A percentile compares a stretch with the other conserved stretches of the same genome.
phyloP scores from a whole-genome alignment of 2,329 filamentous ascomycete species.

The Calonectria naviculata region DNA sequence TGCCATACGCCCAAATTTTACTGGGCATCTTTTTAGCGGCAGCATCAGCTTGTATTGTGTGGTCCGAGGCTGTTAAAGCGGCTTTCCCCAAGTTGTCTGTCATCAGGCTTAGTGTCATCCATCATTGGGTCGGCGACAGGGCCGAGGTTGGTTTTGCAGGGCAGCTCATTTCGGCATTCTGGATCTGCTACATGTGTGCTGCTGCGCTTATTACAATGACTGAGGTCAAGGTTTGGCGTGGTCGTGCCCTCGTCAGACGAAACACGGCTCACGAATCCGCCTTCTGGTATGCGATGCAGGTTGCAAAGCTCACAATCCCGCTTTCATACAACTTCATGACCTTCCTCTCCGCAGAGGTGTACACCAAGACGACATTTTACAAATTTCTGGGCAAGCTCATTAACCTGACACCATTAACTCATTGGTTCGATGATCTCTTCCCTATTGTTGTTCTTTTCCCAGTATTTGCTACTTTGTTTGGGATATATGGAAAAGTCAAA shows the following conservation, averaged over 20 bases:
- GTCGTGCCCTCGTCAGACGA: conserved; percentile 86
- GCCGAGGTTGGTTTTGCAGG: conserved; percentile 87
- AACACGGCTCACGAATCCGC: conserved; percentile 95
- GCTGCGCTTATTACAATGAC: conserved; percentile 89
- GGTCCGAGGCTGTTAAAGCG: conserved; percentile 93
- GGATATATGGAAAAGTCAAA: conserved; percentile 85
- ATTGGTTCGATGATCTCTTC: conserved; percentile 89
- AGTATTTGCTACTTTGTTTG: conserved; percentile 87
- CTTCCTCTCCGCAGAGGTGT: conserved; percentile 80
- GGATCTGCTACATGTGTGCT: conserved; percentile 97
- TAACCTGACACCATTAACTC: conserved; percentile 83
- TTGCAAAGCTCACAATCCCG: conserved; percentile 92
- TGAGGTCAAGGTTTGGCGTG: conserved; percentile 97
- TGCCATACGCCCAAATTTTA: conserved; percentile 75
- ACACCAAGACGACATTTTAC: conserved; percentile 85
- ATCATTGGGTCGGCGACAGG: conserved; percentile 77
- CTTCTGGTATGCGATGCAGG: conserved; percentile 95
- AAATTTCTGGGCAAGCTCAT: conserved; percentile 86
- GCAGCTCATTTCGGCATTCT: conserved; percentile 84
- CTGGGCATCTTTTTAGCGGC: conserved; percentile 76
- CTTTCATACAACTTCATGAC: conserved; percentile 97
- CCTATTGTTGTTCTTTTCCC: conserved; percentile 89
- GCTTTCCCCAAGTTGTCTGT: conserved; percentile 81
- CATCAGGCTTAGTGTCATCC: conserved; percentile 74
- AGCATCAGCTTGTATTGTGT: conserved; percentile 86